Evolutionary conservation across 805 yeast species (phyloP), one percentile per base, ranked within the genome.

Genomic region (Starmerella kuoi): DNA sequence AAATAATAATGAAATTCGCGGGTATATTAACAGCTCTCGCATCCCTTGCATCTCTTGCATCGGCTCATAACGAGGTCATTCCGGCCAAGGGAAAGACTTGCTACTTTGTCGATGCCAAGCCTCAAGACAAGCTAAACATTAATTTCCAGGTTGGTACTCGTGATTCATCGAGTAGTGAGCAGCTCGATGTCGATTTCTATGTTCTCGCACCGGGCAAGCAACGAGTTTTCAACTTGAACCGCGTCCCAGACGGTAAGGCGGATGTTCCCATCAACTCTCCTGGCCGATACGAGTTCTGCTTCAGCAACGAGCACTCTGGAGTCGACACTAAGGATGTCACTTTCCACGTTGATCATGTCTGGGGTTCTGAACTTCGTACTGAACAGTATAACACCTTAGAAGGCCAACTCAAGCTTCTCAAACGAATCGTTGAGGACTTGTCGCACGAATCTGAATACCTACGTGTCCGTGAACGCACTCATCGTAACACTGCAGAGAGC

Each of bases 401-500:
- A 54, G 76, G 78, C 45, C 86, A 94, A 38, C 81, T 88, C 39
- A 75, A 77, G 61, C 73, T 76, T 58, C 69, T 88, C 56, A 66
- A 76, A 51, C 80, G 81, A 49, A 68, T 83, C 52, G 78, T 93
- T 31, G 75, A 76, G 54, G 95, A 85, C 55, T 86, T 91, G 46
- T 81, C 82, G 65, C 88, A 86, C 54, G 98, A 91, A 65, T 66
- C 80, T 57, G 74, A 83, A 55, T 91, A 91, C 64, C 78, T 91
- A 55, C 93, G 87, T 37, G 86, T 88, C 47, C 78, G 98, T 65
- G 98, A 88, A 66, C 80, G 96, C 67, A 82, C 93, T 14, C 98
- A 88, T 63, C 81, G 98, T 74, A 91, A 88, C 66, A 88, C 98
- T 8, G 97, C 98, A 5, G 98, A 88, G 66, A 82, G 94, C 20